Percentiles rank a stretch among this genome's conserved stretches.
Conservation (phyloP, 1,284 basidiomycete species). For the Marasmius sp. region DNA sequence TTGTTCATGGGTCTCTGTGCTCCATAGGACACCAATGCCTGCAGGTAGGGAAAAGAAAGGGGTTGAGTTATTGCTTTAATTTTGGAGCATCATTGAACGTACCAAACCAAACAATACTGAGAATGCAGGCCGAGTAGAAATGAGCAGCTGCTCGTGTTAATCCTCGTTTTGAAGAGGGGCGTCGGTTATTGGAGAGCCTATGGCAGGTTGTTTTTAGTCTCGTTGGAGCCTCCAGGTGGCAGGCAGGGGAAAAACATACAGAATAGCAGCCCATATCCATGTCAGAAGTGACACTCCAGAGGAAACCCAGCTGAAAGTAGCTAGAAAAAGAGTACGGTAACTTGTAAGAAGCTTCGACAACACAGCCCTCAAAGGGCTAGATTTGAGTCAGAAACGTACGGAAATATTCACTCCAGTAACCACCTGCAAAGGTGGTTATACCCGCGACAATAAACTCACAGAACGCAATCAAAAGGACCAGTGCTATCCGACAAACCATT, state of each 20-base stretch:
- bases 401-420: background rate
- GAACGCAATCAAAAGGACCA: too few relatives aligned
- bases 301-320: background rate
- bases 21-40: background rate
- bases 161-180: background rate
- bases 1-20: background rate
- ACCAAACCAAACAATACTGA: background rate
- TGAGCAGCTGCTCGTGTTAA: background rate
- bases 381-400: background rate
- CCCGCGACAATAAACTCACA: background rate
- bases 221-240: background rate
- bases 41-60: background rate
- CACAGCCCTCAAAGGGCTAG: background rate
- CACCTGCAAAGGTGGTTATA: background rate
- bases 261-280: too few relatives aligned
- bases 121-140: background rate
- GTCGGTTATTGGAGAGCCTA: background rate
- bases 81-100: background rate
- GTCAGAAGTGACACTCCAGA: background rate
- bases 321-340: background rate
- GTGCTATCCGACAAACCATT: too few relatives aligned
- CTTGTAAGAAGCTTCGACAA: background rate
- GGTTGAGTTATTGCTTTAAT: too few relatives aligned
- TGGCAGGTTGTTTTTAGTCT: background rate
- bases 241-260: background rate